phyloP scores from a whole-genome alignment of 2,329 filamentous ascomycete species.

The Fusarium algeriense region DNA sequence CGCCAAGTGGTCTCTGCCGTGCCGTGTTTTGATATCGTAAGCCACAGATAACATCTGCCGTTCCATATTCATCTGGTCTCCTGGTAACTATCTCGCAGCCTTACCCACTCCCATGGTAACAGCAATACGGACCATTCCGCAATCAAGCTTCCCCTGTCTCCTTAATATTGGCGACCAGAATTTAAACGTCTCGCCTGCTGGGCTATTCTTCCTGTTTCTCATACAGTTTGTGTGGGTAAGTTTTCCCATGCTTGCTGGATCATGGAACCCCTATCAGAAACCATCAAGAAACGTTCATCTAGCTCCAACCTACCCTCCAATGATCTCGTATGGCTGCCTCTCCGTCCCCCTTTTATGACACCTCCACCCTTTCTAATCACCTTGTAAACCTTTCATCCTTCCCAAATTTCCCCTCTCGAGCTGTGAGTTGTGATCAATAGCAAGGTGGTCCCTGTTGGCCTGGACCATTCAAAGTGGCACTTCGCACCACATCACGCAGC shows the following conservation, averaged over 20 bases:
- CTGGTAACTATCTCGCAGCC: conserved; percentile 4
- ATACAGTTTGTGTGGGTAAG: background rate
- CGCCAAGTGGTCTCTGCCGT: conserved; percentile 4
- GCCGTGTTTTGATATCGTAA: conserved; percentile 2
- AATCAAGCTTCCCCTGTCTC: conserved; percentile 4
- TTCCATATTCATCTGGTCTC: conserved; percentile 16
- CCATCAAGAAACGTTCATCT: background rate
- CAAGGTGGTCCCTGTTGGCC: conserved; percentile 26
- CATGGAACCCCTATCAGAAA: background rate
- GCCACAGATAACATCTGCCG: conserved; percentile 10
- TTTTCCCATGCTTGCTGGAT: background rate
- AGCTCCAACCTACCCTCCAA: background rate
- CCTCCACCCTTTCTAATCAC: background rate
- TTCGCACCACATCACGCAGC: conserved; percentile 8
- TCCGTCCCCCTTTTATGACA: background rate
- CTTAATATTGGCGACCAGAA: background rate
- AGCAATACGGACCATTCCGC: conserved; percentile 9
- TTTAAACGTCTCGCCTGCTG: background rate
- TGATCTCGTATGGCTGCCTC: background rate
- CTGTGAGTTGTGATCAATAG: conserved; percentile 11
- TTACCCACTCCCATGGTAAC: conserved; percentile 17
- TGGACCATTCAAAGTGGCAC: conserved; percentile 17
- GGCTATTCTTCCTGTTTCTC: background rate
- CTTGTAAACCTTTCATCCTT: conserved; percentile 4
- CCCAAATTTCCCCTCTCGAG: conserved; percentile 3